A percentile compares a stretch with the other conserved stretches of the same genome.
Conservation (phyloP, 306 rosid species). For the Spatholobus suberectus region DNA sequence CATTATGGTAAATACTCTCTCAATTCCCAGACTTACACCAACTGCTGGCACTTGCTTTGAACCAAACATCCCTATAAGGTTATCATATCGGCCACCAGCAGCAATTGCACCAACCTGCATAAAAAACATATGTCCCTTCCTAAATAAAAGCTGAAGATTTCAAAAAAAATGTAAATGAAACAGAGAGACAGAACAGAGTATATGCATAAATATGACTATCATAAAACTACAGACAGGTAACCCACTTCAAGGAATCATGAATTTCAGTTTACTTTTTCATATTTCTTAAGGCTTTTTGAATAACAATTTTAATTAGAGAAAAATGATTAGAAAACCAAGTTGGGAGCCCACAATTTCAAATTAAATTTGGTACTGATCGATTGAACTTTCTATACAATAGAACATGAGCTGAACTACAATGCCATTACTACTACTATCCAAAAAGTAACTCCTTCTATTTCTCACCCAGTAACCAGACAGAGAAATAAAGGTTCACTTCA, state of each 20-base stretch:
- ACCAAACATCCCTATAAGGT: constrained; percentile 93
- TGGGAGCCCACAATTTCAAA: neutral
- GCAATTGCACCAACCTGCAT: constrained; percentile 92
- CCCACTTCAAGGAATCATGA: constrained; percentile 6
- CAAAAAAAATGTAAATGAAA: neutral
- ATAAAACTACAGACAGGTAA: neutral
- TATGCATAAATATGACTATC: constrained; percentile 9
- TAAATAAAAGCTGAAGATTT: neutral
- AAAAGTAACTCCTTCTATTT: neutral
- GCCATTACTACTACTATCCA: neutral
- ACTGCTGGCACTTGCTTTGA: constrained; percentile 89
- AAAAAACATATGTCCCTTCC: constrained; percentile 31
- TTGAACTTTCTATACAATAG: neutral
- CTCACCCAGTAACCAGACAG: neutral
- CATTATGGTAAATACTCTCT: constrained; percentile 90
- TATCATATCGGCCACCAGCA: constrained; percentile 95
- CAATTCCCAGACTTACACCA: constrained; percentile 98
- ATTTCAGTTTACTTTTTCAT: constrained; percentile 12
- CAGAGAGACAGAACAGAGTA: neutral
- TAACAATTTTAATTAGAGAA: neutral
- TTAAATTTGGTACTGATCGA: constrained; percentile 3
- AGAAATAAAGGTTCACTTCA: neutral
- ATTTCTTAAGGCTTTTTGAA: neutral
- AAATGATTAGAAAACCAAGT: neutral
- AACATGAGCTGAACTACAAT: neutral